These are phyloP conservation scores for Magnusiomyces tetraspermus DNA, from an alignment of 1,139 yeast genomes.

Conservation along the genomic window DNA sequence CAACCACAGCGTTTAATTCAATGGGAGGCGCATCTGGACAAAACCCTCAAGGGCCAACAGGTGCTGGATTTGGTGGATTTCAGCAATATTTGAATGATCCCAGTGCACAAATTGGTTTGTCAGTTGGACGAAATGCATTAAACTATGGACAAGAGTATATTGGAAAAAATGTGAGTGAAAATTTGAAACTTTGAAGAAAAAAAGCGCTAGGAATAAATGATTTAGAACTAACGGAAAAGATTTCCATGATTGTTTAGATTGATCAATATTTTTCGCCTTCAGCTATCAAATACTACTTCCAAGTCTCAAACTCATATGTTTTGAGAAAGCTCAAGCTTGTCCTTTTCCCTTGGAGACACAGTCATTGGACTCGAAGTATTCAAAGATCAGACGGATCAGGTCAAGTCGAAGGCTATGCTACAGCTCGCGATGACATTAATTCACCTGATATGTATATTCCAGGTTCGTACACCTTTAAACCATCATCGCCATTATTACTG, in stretches of 20 bases:
- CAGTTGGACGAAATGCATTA: conserved; percentile 79
- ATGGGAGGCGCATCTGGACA: conserved; percentile 10
- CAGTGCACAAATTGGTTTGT: conserved; percentile 76
- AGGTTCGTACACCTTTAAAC: conserved; percentile 18
- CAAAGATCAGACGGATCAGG: conserved; percentile 31
- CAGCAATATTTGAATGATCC: conserved; percentile 53
- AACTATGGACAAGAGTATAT: conserved; percentile 60
- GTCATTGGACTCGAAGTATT: conserved; percentile 42
- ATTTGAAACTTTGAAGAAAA: too few relatives aligned
- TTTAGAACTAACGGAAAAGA: too few relatives aligned
- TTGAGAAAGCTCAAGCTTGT: conserved; percentile 61
- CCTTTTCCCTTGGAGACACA: conserved; percentile 77
- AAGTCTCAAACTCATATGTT: conserved; percentile 84
- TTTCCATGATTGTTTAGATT: conserved; percentile 19
- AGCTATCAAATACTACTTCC: conserved; percentile 74
- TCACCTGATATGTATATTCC: conserved; percentile 98
- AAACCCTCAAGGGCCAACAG: conserved; percentile 14
- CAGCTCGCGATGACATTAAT: conserved; percentile 75
- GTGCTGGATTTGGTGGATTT: conserved; percentile 13
- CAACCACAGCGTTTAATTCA: conserved; percentile 8
- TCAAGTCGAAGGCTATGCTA: conserved; percentile 46
- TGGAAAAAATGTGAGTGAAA: conserved; percentile 56
- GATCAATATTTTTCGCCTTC: conserved; percentile 31
- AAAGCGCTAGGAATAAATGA: too few relatives aligned
- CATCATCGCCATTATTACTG: background rate